These are phyloP conservation scores for Gastrolobium bilobum DNA, from an alignment of 306 rosid species.

Conservation along the genomic window DNA sequence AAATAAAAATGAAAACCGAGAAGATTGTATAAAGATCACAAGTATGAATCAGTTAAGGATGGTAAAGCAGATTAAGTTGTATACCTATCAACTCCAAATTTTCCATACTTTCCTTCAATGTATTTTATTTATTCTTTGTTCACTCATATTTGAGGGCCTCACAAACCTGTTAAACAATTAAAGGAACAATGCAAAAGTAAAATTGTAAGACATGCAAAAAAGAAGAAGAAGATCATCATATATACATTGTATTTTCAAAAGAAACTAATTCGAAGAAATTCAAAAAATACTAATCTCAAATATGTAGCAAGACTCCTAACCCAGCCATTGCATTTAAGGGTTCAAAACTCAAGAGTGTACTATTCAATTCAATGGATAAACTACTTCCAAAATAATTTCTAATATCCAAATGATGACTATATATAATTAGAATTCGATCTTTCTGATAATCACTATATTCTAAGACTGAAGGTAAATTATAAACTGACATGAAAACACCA, in stretches of 20 bases:
- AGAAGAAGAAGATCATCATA: background rate
- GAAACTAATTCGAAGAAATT: constrained; percentile 30
- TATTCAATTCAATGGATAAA: constrained; percentile 13
- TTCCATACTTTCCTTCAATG: constrained; percentile 92
- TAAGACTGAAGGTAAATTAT: no score
- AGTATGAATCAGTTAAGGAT: constrained; percentile 20
- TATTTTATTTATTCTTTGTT: constrained; percentile 77
- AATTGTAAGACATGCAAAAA: constrained; percentile 7
- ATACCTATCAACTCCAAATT: constrained; percentile 91
- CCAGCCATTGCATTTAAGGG: constrained; percentile 20
- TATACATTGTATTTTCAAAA: constrained; percentile 9
- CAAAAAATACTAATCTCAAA: constrained; percentile 33
- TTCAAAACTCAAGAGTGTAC: constrained; percentile 36
- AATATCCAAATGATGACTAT: constrained; percentile 3
- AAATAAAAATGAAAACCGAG: constrained; percentile 28
- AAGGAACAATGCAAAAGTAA: constrained; percentile 42
- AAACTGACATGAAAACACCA: no score
- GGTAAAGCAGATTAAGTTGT: constrained; percentile 37
- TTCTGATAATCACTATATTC: background rate
- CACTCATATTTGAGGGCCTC: constrained; percentile 83
- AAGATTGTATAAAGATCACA: constrained; percentile 36
- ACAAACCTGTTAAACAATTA: constrained; percentile 80
- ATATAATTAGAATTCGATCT: constrained; percentile 23
- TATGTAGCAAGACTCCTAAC: constrained; percentile 26
- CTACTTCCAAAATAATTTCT: constrained; percentile 8